Base-by-base conservation (phyloP, 495 filamentous ascomycete genomes). In the Penicillium lagena region DNA sequence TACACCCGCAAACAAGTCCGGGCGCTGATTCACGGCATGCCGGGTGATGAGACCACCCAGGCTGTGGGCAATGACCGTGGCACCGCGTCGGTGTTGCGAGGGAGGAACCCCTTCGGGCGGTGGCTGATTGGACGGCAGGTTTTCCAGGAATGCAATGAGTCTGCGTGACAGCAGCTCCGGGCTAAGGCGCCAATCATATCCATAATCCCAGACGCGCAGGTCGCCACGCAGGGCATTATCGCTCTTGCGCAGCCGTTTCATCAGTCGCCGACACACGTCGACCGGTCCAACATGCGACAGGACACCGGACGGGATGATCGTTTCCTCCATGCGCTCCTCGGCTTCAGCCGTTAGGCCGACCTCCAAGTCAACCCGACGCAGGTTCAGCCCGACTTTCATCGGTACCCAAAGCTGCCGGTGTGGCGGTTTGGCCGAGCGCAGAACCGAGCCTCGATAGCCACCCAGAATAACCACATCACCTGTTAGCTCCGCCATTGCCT, bases 141-240 rank as follows among this genome's bases (percentile, higher is more conserved):
- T 70, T 59, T 87, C 80, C 11, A 98, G 68, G 49, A 85, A 96
- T 29, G 71, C 58, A 27, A 84, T 77, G 7, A 98, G 66, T 39
- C 77, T 76, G 9, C 72, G 67, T 1, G 85, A 88, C 2, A 94
- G 75, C 1, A 91, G 66, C 54, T 86, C 77, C 1, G 93, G 93
- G 47, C 86, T 89, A 42, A 98, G 68, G 28, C 93, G 79, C 91
- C 91, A 98, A 61, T 98, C 91, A 57, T 95, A 98, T 29, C 93
- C 90, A 54, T 93, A 98, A 49, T 96, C 83, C 63, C 86, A 85
- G 2, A 96, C 80, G 33, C 89, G 74, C 1, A 96, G 68, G 46
- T 76, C 83, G 17, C 87, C 87, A 11, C 72, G 75, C 33, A 74
- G 64, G 2, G 80, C 80, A 48, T 91, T 93, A 33, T 86, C 79